Evolutionary conservation across 257 asterid species (phyloP).

Genomic region (Solanum clarkiae): DNA sequence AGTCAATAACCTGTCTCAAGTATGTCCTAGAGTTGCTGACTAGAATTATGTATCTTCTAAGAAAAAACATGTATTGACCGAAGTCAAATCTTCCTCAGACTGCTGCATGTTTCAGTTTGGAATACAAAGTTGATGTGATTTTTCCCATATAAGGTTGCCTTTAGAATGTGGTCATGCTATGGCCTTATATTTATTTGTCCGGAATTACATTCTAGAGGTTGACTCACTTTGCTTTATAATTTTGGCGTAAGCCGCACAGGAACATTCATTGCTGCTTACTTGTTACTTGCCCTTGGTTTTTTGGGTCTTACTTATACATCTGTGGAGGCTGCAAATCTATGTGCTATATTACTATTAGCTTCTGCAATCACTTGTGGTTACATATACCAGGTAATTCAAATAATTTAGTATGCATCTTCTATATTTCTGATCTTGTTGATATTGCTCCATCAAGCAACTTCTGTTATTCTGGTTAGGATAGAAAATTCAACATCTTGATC

Average conservation of each 20-base stretch:
- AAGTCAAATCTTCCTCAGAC: neutral
- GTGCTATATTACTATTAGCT: conserved; percentile 41
- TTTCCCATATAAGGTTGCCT: neutral
- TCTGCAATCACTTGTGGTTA: conserved; percentile 67
- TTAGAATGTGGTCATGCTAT: neutral
- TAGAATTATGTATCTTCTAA: neutral
- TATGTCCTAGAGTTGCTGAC: neutral
- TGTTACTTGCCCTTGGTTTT: conserved; percentile 59
- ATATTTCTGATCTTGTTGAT: neutral
- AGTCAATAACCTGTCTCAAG: neutral
- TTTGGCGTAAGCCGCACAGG: conserved; percentile 60
- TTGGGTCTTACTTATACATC: conserved; percentile 58
- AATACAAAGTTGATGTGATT: neutral
- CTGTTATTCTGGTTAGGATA: neutral
- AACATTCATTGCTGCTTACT: conserved; percentile 44
- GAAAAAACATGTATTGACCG: neutral
- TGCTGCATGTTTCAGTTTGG: neutral
- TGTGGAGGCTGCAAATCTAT: conserved; percentile 46
- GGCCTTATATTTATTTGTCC: neutral
- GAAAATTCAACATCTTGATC: neutral
- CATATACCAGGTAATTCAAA: conserved; percentile 58
- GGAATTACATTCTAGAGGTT: neutral
- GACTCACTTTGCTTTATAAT: conserved; percentile 3
- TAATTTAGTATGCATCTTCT: neutral
- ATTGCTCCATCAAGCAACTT: neutral